Base-by-base conservation (phyloP, 805 yeast species). In the Zygotorulaspora sp. region DNA sequence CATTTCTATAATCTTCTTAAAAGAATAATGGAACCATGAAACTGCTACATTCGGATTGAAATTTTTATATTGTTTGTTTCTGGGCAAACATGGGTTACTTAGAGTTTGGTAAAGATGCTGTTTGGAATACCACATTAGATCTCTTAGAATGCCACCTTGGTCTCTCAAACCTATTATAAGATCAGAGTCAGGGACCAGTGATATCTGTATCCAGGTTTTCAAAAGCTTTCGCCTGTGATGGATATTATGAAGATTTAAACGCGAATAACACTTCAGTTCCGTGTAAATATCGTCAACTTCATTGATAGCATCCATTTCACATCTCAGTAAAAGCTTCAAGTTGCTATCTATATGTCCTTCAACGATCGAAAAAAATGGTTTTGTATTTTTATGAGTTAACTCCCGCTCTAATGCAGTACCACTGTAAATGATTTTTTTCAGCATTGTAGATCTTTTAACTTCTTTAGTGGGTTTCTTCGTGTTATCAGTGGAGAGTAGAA, bases 191-290 rank as follows among this genome's bases (percentile, higher is more conserved):
- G 63, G 62, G 1, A 52, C 29, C 19, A 59, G 25, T 4, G 47
- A 50, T 3, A 58, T 53, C 39, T 61, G 65, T 14, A 61, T 20
- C 64, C 63, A 61, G 19, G 62, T 55, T 28, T 57, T 55, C 20
- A 61, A 41, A 23, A 61, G 32, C 44, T 61, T 61, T 13, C 47
- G 44, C 20, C 62, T 44, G 38, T 61, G 64, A 20, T 47, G 38
- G 1, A 41, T 27, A 22, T 45, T 49, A 7, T 47, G 40, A 38
- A 53, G 35, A 13, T 46, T 50, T 7, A 61, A 32, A 6, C 45
- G 43, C 2, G 49, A 40, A 28, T 47, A 58, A 35, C 65, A 58
- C 42, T 61, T 61, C 17, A 61, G 29, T 39, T 61, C 65, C 7
- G 57, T 54, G 30, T 50, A 59, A 2, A 38, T 38, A 4, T 49